Conservation (phyloP, 2,329 filamentous ascomycete genomes). For the Penicillium rolfsii region DNA sequence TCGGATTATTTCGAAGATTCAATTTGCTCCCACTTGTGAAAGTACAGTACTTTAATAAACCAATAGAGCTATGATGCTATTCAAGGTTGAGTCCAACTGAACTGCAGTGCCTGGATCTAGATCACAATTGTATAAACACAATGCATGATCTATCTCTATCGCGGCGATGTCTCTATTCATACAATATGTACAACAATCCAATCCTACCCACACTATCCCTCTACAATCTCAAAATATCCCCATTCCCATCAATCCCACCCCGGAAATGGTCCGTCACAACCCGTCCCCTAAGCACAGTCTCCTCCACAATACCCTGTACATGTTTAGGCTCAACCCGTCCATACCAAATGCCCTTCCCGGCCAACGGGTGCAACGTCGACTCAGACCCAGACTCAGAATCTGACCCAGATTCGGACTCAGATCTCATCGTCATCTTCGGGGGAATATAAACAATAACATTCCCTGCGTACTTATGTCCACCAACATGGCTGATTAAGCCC, state of each 20-base stretch:
- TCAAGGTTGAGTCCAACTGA: too few species aligned
- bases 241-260: constrained; percentile 79
- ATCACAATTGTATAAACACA: too few species aligned
- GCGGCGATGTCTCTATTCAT: background rate
- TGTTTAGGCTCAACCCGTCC: constrained; percentile 81
- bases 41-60: too few species aligned
- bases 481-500: constrained; percentile 74
- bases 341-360: constrained; percentile 72
- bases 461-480: constrained; percentile 92
- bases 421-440: constrained; percentile 32
- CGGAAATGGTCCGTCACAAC: constrained; percentile 80
- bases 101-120: too few species aligned
- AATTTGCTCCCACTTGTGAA: too few species aligned
- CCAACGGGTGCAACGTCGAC: constrained; percentile 38
- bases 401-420: constrained; percentile 10
- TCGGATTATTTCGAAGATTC: too few species aligned
- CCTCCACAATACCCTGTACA: constrained; percentile 84
- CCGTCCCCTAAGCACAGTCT: constrained; percentile 84
- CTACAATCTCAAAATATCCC: constrained; percentile 67
- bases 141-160: background rate
- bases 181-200: constrained; percentile 3
- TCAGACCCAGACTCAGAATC: constrained; percentile 6
- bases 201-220: background rate
- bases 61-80: too few species aligned
- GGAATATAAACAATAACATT: constrained; percentile 84